Base-by-base conservation (phyloP, 805 yeast species). In the Cyberlindnera sargentensis region DNA sequence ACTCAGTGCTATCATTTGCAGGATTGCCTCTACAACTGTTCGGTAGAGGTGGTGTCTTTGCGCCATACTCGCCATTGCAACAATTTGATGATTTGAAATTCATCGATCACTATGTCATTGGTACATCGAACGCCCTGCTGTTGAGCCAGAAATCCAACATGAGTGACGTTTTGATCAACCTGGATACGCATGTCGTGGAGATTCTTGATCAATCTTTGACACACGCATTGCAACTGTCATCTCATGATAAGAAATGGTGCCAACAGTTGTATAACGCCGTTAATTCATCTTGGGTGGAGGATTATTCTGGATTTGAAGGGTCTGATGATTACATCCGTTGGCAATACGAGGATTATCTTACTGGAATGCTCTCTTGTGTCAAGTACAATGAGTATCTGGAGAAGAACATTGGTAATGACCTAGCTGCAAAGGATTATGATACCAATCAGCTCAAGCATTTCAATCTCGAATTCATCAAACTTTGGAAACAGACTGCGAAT, bases 51-150 rank as follows among this genome's bases (percentile, higher is more conserved):
- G 89, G 95, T 2, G 72, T 91, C 47, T 90, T 95, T 71, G 82
- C 84, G 52, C 98, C 99, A 2, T 93, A 91, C 64, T 72, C 90
- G n/a, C 95, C 98, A 0, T 67, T 93, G 43, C 99, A 91, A 61
- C 98, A 91, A 58, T 67, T 91, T 44, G 84, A 84, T 41, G 89
- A 84, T 52, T 68, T 93, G 41, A 70, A 68, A 30, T 71, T 74
- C 23, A 74, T 90, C 0, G 66, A 72, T 31, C 79, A 80, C 58
- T 93, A 78, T 51, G 66, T 86, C 57, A 75, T 87, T 39, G 99
- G 99, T 1, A 82, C 95, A 35, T 89, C 97, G 4, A 93, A 93
- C 64, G 80, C 90, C 34, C 67, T 93, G 34, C 68, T 93, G 35
- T 65, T 84, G 37, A 82, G 81, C 54, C 87, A 81, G 48, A 78